These are phyloP conservation scores for Torulaspora indica DNA, from an alignment of 805 yeast species.

Conservation along the genomic window DNA sequence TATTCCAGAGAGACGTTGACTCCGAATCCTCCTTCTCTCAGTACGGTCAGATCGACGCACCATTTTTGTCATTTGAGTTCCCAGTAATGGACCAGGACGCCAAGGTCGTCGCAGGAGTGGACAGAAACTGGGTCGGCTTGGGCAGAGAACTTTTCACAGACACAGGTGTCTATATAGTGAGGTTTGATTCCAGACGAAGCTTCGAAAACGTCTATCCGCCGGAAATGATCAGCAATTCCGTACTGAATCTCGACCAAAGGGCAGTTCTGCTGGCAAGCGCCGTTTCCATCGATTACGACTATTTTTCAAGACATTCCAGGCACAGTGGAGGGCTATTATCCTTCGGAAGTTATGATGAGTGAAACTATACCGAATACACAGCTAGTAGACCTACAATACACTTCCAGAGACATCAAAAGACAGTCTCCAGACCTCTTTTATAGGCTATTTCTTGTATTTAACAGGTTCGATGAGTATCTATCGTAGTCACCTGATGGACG, in stretches of 20 bases:
- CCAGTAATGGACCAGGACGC: conserved; percentile 61
- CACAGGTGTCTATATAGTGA: conserved; percentile 82
- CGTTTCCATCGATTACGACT: conserved; percentile 90
- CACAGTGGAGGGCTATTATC: conserved; percentile 42
- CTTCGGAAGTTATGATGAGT: conserved; percentile 29
- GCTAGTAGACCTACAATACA: background rate
- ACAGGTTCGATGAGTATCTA: background rate
- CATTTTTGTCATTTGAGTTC: conserved; percentile 80
- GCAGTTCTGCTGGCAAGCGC: conserved; percentile 85
- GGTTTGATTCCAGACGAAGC: conserved; percentile 68
- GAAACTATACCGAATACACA: background rate
- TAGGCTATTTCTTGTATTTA: background rate
- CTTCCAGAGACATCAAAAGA: background rate
- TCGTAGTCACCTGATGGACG: background rate
- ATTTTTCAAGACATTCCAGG: conserved; percentile 87
- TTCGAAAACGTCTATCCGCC: conserved; percentile 57
- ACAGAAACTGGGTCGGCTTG: conserved; percentile 91
- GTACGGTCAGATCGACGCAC: conserved; percentile 84
- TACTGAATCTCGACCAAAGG: conserved; percentile 70
- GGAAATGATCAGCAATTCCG: conserved; percentile 31
- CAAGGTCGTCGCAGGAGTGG: conserved; percentile 66
- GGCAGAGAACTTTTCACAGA: conserved; percentile 92
- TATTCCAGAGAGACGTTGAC: conserved; percentile 49
- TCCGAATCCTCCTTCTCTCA: conserved; percentile 52
- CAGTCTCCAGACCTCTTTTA: background rate